Percentiles rank a stretch among this genome's conserved stretches.
These are phyloP conservation scores for Stramenopiles sp. DNA, from an alignment of 352 stramenopile species.

Conservation along the genomic window DNA sequence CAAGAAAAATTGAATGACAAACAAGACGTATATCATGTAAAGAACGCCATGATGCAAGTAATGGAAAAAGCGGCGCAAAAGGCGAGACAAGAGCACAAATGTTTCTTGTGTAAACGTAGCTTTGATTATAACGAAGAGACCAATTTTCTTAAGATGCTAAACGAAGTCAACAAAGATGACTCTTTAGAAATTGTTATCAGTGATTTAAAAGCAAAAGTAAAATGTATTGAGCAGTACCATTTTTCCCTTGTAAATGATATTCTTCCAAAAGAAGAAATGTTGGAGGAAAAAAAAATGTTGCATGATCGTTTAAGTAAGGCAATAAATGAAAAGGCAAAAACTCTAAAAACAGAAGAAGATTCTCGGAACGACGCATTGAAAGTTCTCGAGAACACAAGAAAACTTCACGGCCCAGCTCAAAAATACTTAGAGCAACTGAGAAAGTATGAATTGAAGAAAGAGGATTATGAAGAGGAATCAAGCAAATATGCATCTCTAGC, in stretches of 20 bases:
- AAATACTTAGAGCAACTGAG: not conserved
- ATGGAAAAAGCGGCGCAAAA: not conserved
- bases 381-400: not conserved
- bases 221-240: not conserved
- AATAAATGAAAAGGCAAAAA: not conserved
- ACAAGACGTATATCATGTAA: not conserved
- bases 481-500: not conserved
- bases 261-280: not conserved
- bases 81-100: not conserved
- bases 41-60: not conserved
- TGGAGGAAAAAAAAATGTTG: not conserved
- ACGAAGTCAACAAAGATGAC: not conserved
- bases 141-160: not conserved
- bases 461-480: not conserved
- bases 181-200: not conserved
- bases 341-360: not conserved
- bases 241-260: not conserved
- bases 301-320: not conserved
- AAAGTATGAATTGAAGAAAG: not conserved
- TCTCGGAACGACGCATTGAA: not conserved
- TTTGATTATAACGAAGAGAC: conserved; percentile 1
- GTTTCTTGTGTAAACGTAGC: not conserved
- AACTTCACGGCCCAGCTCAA: not conserved
- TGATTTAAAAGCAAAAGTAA: not conserved
- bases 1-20: not conserved